A percentile compares a stretch with the other conserved stretches of the same genome.
Evolutionary conservation across 2,329 filamentous ascomycete genomes (phyloP).

Genomic region (Conoideocrella luteorostrata): DNA sequence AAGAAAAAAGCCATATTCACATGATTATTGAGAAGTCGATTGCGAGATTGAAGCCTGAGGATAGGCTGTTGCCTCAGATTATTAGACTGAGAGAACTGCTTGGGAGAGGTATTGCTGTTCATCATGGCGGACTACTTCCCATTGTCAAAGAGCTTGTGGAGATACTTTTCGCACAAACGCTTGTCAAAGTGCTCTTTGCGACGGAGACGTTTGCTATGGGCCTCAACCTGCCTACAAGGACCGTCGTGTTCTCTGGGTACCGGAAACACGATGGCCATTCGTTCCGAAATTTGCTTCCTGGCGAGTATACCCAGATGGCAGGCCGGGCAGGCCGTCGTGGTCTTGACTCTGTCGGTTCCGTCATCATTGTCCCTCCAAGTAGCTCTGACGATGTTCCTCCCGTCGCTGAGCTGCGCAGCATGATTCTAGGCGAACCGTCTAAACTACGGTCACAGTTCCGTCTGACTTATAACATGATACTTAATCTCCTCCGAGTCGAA

Average conservation of each 20-base stretch:
- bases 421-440: constrained; percentile 93
- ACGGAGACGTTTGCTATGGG: constrained; percentile 99
- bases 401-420: constrained; percentile 73
- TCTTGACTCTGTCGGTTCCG: constrained; percentile 84
- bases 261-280: constrained; percentile 91
- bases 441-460: constrained; percentile 95
- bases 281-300: constrained; percentile 85
- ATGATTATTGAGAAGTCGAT: constrained; percentile 97
- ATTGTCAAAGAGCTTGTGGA: constrained; percentile 98
- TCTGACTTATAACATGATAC: constrained; percentile 98
- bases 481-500: constrained; percentile 90
- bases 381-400: constrained; percentile 81
- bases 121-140: constrained; percentile 87
- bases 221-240: constrained; percentile 88
- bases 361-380: constrained; percentile 83
- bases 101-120: constrained; percentile 84
- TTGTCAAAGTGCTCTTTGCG: constrained; percentile 95
- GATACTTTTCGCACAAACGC: constrained; percentile 86
- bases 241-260: constrained; percentile 95
- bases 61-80: constrained; percentile 86
- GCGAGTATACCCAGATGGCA: constrained; percentile 98
- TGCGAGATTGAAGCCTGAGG: constrained; percentile 83
- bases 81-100: constrained; percentile 79
- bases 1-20: constrained; percentile 93
- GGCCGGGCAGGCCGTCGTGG: constrained; percentile 89